phyloP scores from a whole-genome alignment of 2,329 filamentous ascomycete species.

The Dendryphion nanum region DNA sequence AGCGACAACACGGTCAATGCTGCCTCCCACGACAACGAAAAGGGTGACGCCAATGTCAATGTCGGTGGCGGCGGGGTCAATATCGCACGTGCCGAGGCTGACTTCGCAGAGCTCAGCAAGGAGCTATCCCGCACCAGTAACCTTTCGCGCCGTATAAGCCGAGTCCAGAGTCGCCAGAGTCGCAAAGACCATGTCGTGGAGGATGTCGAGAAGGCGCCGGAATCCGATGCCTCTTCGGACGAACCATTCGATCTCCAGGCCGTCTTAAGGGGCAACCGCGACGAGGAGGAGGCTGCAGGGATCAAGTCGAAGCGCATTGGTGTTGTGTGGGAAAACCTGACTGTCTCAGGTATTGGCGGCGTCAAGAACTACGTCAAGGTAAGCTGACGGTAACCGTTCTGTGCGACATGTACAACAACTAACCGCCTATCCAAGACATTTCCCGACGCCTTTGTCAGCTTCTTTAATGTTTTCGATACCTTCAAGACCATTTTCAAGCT shows the following conservation, averaged over 20 bases:
- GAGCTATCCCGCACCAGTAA: conserved; percentile 44
- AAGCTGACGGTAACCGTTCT: conserved; percentile 7
- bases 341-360: conserved; percentile 73
- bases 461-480: conserved; percentile 72
- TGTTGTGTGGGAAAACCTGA: conserved; percentile 75
- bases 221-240: conserved; percentile 34
- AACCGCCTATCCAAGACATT: conserved; percentile 63
- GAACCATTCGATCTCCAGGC: conserved; percentile 72
- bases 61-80: conserved; percentile 60
- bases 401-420: no score
- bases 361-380: conserved; percentile 64
- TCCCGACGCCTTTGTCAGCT: conserved; percentile 71
- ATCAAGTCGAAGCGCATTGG: conserved; percentile 73
- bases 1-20: conserved; percentile 12
- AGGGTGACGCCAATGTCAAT: background rate
- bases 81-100: conserved; percentile 65
- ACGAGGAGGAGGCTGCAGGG: conserved; percentile 71
- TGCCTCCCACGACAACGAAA: background rate
- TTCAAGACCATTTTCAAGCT: conserved; percentile 62
- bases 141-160: conserved; percentile 39
- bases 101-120: conserved; percentile 65
- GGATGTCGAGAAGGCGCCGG: conserved; percentile 60
- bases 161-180: conserved; percentile 47
- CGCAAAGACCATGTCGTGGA: conserved; percentile 30
- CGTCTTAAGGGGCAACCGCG: conserved; percentile 68